Evolutionary conservation across 805 yeast genomes (phyloP), one percentile per base, ranked within the genome.

Genomic region (Pichia phayaonensis): DNA sequence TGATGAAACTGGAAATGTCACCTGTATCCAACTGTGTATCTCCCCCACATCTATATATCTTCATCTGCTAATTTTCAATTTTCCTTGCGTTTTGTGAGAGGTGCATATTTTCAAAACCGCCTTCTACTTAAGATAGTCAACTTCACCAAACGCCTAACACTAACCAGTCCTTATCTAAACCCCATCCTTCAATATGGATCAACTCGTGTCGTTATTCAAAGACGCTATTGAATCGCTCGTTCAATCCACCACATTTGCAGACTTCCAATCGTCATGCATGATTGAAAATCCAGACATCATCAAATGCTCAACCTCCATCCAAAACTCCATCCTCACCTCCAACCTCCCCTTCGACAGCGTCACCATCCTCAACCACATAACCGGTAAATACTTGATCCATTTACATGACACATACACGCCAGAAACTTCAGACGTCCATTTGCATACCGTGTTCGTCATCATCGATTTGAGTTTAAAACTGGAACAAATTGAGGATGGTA

Each of bases 381-480:
- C 47, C 1, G 47, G 50, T 15, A 26, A 24, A 16, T 48, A 48
- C 22, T 29, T 48, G 11, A n/a, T 48, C 8, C 21, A 12, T 2
- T 18, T 48, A 22, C 43, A 43, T 20, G 44, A 36, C 5, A 8
- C 24, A 16, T 43, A 46, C 23, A 10, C n/a, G 10, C 26, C 20
- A 29, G 41, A 26, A 38, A 31, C 36, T n/a, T 15, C 44, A 8
- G 34, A 50, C 43, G 38, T 31, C 7, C 40, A 51, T 12, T 31
- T 57, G 3, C 42, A 47, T 13, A 39, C 40, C n/a, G 13, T 52
- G 7, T 43, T 63, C 4, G 34, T 59, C 2, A 39, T 62, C 1
- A 46, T 64, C 12, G 69, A 65, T 49, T 22, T 61, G 1, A 55
- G 62, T 1, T 59, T 64, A 15, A 44, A 46, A 39, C 27, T 58